phyloP scores from a whole-genome alignment of 2,329 filamentous ascomycete species.

The Stagonosporopsis cucurbitacearum region DNA sequence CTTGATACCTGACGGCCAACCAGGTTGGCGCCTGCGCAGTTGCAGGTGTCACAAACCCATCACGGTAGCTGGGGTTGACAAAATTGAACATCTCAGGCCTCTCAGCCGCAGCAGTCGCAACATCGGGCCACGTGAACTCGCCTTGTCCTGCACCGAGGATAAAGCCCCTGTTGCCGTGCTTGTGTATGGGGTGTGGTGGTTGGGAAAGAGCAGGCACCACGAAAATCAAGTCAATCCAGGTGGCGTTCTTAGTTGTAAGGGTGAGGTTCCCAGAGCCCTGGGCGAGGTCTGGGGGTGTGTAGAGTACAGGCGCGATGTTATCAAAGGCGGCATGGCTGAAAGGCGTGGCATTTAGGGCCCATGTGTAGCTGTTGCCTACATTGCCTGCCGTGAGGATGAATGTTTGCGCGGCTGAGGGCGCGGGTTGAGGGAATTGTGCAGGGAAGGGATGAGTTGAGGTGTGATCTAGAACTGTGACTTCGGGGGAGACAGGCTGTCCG shows the following conservation, averaged over 20 bases:
- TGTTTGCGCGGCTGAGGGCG: conserved; percentile 54
- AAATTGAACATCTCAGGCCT: conserved; percentile 63
- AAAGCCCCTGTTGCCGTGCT: conserved; percentile 68
- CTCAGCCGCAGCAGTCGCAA: conserved; percentile 58
- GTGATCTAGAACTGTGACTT: conserved; percentile 52
- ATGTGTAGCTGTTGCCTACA: conserved; percentile 56
- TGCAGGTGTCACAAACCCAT: conserved; percentile 54
- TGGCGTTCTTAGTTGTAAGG: conserved; percentile 41
- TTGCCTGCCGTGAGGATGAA: conserved; percentile 48
- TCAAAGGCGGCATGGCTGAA: conserved; percentile 49
- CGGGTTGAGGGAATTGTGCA: conserved; percentile 48
- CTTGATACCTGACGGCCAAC: conserved; percentile 56
- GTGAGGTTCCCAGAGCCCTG: conserved; percentile 55
- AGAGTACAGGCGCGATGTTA: conserved; percentile 54
- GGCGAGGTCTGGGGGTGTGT: conserved; percentile 43
- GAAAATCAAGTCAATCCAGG: conserved; percentile 45
- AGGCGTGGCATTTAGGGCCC: conserved; percentile 59
- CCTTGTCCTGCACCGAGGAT: conserved; percentile 59
- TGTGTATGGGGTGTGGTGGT: conserved; percentile 68
- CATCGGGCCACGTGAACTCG: conserved; percentile 59
- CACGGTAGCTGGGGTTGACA: conserved; percentile 60
- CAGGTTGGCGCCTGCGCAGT: conserved; percentile 37
- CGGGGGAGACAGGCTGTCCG: conserved; percentile 52
- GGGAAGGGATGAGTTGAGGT: conserved; percentile 57
- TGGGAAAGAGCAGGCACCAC: conserved; percentile 42